Conservation (phyloP, 306 rosid genomes). For the Dalbergia cultrata region DNA sequence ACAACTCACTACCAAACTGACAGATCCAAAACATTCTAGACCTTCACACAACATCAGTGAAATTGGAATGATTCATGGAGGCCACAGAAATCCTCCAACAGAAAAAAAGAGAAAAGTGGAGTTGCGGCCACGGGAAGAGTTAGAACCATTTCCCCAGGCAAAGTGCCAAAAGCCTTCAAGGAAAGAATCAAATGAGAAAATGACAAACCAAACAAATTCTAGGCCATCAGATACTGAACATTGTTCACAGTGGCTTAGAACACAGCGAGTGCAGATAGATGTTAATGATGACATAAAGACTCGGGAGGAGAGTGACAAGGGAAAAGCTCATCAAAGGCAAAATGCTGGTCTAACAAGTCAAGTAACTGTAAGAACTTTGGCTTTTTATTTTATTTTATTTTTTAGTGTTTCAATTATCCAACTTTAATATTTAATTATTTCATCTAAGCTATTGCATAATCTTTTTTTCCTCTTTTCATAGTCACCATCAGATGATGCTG, state of each 20-base stretch:
- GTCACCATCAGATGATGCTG: slow-evolving; percentile 53
- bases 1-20: neutral
- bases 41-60: slow-evolving; percentile 25
- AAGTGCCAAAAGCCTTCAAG: slow-evolving; percentile 36
- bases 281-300: slow-evolving; percentile 2
- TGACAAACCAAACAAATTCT: too few species aligned
- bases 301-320: neutral
- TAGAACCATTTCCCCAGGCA: slow-evolving; percentile 33
- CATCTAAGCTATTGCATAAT: neutral
- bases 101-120: slow-evolving; percentile 42
- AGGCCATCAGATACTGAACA: slow-evolving; percentile 13
- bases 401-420: neutral
- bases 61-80: slow-evolving; percentile 37
- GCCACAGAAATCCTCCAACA: slow-evolving; percentile 46
- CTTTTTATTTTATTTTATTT: neutral
- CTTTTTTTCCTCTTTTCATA: neutral
- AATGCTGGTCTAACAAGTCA: slow-evolving; percentile 44
- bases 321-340: neutral
- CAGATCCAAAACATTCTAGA: neutral
- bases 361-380: slow-evolving; percentile 34
- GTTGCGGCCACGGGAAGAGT: slow-evolving; percentile 33
- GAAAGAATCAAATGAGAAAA: slow-evolving; percentile 10
- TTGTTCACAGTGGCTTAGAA: slow-evolving; percentile 42
- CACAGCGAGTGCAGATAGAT: slow-evolving; percentile 38
- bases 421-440: neutral